phyloP scores from a whole-genome alignment of 306 rosid genomes.

The Herpetospermum pedunculosum region DNA sequence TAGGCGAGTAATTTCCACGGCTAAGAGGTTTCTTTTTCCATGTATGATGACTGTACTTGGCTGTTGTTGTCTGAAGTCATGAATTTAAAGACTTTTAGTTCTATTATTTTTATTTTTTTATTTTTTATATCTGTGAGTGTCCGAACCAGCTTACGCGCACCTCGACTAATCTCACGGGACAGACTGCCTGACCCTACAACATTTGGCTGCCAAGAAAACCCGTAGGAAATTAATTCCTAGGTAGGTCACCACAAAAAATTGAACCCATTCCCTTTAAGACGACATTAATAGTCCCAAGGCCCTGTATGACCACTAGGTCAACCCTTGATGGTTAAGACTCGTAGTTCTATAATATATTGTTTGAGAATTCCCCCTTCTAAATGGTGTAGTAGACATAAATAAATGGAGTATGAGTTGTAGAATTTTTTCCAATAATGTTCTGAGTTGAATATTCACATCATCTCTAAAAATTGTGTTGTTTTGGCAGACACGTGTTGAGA shows the following conservation, averaged over 20 bases:
- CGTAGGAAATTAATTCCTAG: too few relatives aligned
- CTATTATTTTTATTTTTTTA: too few relatives aligned
- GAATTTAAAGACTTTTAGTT: background rate
- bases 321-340: too few relatives aligned
- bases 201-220: too few relatives aligned
- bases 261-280: too few relatives aligned
- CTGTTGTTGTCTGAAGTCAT: background rate
- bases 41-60: background rate
- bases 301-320: too few relatives aligned
- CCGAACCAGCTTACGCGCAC: too few relatives aligned
- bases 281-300: too few relatives aligned
- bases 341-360: background rate
- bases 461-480: slow-evolving; percentile 1
- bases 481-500: slow-evolving; percentile 64
- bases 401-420: background rate
- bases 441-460: background rate
- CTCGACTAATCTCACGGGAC: too few relatives aligned
- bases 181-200: too few relatives aligned
- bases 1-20: background rate
- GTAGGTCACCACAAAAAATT: too few relatives aligned
- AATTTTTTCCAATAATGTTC: background rate
- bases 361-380: background rate
- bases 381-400: background rate
- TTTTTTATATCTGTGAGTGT: too few relatives aligned
- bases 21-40: background rate